Conservation (phyloP, 331 rosid genomes). For the Malus hybrid region DNA sequence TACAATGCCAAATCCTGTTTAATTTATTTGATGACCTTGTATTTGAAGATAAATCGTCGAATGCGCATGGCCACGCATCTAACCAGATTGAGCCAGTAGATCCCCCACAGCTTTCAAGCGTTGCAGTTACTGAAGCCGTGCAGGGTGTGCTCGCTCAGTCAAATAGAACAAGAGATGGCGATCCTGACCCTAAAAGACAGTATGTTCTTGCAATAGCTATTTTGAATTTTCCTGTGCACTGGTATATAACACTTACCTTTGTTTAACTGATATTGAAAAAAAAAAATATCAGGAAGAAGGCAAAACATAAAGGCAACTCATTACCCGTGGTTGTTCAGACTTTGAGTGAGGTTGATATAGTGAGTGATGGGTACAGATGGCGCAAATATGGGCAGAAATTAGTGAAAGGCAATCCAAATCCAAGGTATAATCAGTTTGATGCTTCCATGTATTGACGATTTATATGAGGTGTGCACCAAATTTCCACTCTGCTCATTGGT, state of each 20-base stretch:
- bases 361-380: conserved; percentile 91
- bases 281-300: conserved; percentile 51
- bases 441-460: not conserved
- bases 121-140: conserved; percentile 27
- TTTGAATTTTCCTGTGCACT: not conserved
- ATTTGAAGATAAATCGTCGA: conserved; percentile 36
- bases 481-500: conserved; percentile 1
- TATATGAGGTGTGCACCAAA: not conserved
- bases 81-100: conserved; percentile 34
- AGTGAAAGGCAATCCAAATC: conserved; percentile 82
- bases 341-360: conserved; percentile 69
- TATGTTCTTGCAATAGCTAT: conserved; percentile 32
- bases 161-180: conserved; percentile 33
- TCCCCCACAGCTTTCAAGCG: conserved; percentile 26
- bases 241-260: conserved; percentile 23
- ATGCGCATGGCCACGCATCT: conserved; percentile 34
- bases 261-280: conserved; percentile 9
- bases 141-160: conserved; percentile 32
- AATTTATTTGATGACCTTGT: conserved; percentile 26
- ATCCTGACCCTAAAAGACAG: conserved; percentile 65
- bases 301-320: conserved; percentile 25
- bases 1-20: conserved; percentile 12
- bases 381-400: conserved; percentile 92
- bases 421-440: conserved; percentile 48
- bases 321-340: conserved; percentile 50